Percentiles rank a stretch among this genome's conserved stretches.
Evolutionary conservation across 768 basidiomycete genomes (phyloP).

Genomic region (Kwoniella heveanensis): DNA sequence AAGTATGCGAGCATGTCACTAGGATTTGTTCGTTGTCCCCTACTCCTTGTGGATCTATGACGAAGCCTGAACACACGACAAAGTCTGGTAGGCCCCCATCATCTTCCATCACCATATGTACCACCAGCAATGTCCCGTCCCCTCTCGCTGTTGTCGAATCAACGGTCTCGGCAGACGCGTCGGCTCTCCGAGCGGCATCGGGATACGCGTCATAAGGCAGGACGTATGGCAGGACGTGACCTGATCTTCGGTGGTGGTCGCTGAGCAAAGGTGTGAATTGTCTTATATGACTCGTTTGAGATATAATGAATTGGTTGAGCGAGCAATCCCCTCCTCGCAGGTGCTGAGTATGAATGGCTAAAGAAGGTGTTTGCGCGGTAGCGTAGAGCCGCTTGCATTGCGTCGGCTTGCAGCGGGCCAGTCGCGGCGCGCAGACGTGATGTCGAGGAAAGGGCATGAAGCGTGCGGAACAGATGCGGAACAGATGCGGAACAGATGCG

Average conservation of each 20-base stretch:
- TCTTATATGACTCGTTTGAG: no score
- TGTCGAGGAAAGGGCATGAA: no score
- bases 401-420: no score
- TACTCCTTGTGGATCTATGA: constrained; percentile 2
- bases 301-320: no score
- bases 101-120: not conserved
- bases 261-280: not conserved
- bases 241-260: not conserved
- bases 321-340: no score
- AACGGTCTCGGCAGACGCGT: not conserved
- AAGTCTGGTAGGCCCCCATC: not conserved
- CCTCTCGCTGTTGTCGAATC: not conserved
- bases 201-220: constrained; percentile 14
- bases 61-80: constrained; percentile 16
- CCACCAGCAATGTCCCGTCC: constrained; percentile 5
- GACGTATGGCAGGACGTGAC: not conserved
- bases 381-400: no score
- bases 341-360: no score
- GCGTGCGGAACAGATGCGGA: no score
- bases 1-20: constrained; percentile 30
- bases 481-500: no score
- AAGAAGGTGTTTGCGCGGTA: no score
- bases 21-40: not conserved
- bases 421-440: no score
- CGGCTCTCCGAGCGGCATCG: not conserved